phyloP scores from a whole-genome alignment of 352 stramenopile genomes.

The Pythium monospermum region DNA sequence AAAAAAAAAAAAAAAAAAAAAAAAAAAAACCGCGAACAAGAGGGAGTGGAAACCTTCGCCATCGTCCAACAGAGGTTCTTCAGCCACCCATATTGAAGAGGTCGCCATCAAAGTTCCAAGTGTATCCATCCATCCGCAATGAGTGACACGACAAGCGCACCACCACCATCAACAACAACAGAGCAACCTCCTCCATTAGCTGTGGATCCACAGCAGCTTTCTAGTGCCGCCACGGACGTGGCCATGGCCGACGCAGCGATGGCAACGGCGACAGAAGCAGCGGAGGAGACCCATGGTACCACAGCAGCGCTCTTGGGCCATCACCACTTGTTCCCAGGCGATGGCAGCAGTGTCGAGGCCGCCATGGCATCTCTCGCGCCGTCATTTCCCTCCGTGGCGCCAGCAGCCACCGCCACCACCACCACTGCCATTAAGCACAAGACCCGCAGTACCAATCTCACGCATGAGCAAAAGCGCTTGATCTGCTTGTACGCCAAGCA shows the following conservation, averaged over 20 bases:
- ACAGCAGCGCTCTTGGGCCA: neutral
- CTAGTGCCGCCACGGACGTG: slow-evolving; percentile 6
- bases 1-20: neutral
- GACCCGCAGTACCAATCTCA: slow-evolving; percentile 67
- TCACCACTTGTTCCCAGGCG: too few relatives aligned
- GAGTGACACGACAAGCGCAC: slow-evolving; percentile 5
- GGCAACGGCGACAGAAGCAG: slow-evolving; percentile 1
- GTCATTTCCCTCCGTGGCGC: neutral
- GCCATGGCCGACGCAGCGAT: slow-evolving; percentile 1
- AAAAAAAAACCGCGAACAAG: slow-evolving; percentile 9
- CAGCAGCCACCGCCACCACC: slow-evolving; percentile 5
- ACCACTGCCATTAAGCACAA: slow-evolving; percentile 17
- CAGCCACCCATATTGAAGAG: slow-evolving; percentile 11
- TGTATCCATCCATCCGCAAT: slow-evolving; percentile 19
- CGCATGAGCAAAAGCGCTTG: slow-evolving; percentile 74
- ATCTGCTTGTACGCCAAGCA: slow-evolving; percentile 74
- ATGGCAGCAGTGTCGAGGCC: neutral
- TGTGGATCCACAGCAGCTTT: slow-evolving; percentile 4
- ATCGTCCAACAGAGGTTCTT: slow-evolving; percentile 26
- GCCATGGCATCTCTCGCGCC: slow-evolving; percentile 1
- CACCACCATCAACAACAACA: neutral
- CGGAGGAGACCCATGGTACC: too few relatives aligned
- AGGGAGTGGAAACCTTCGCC: slow-evolving; percentile 15
- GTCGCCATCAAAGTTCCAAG: neutral
- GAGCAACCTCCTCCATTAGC: neutral